phyloP scores from a whole-genome alignment of 257 asterid genomes.

The Agastache rugosa region DNA sequence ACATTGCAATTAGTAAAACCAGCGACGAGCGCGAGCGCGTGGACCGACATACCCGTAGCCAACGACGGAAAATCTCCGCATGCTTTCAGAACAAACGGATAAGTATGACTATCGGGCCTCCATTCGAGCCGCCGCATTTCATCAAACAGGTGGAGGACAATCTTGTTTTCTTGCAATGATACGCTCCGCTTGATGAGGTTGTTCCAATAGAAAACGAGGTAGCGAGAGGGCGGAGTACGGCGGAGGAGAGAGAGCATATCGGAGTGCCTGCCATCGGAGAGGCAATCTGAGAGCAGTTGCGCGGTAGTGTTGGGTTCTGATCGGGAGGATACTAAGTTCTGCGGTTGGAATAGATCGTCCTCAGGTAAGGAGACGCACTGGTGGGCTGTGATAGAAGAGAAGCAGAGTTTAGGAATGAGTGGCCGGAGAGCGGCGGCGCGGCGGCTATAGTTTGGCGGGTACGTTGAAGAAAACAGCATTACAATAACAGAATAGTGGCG shows the following conservation, averaged over 20 bases:
- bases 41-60: constrained; percentile 54
- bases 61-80: constrained; percentile 56
- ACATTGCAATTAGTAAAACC: constrained; percentile 65
- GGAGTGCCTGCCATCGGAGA: constrained; percentile 43
- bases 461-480: constrained; percentile 40
- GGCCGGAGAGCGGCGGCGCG: constrained; percentile 30
- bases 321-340: constrained; percentile 12
- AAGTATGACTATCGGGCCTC: constrained; percentile 78
- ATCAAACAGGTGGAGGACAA: constrained; percentile 56
- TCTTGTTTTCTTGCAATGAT: constrained; percentile 36
- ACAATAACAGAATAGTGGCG: background rate
- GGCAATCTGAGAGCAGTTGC: constrained; percentile 37
- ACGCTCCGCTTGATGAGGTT: constrained; percentile 60
- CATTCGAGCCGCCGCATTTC: constrained; percentile 71
- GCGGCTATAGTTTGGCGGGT: constrained; percentile 35
- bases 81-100: constrained; percentile 73
- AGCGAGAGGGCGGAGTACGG: constrained; percentile 45
- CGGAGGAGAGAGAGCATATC: constrained; percentile 53
- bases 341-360: constrained; percentile 29
- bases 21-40: constrained; percentile 53
- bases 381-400: constrained; percentile 41
- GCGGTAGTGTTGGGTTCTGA: constrained; percentile 27
- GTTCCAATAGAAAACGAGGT: constrained; percentile 74
- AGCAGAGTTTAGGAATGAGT: constrained; percentile 28
- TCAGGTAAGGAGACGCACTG: constrained; percentile 30